A percentile compares a stretch with the other conserved stretches of the same genome.
phyloP scores from a whole-genome alignment of 495 filamentous ascomycete species.

The Hypoxylon crocopeplum region DNA sequence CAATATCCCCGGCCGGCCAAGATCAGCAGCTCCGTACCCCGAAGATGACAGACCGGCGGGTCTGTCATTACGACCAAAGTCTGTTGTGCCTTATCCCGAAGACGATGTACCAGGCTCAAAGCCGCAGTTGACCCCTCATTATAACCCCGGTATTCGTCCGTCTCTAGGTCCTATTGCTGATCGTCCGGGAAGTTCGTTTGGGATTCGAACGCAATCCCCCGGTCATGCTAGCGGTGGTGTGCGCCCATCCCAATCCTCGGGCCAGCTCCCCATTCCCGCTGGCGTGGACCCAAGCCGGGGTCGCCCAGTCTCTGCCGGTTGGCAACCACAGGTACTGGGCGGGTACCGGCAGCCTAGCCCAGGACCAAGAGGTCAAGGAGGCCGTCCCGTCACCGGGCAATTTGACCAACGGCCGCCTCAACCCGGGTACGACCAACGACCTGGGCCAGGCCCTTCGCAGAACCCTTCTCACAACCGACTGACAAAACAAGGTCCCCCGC shows the following conservation, averaged over 20 bases:
- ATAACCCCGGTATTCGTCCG: slow-evolving; percentile 46
- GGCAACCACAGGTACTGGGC: slow-evolving; percentile 52
- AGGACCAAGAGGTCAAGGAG: slow-evolving; percentile 34
- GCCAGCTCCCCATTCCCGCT: slow-evolving; percentile 41
- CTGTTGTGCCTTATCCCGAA: slow-evolving; percentile 60
- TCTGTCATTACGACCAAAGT: slow-evolving; percentile 43
- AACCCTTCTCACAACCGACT: slow-evolving; percentile 42
- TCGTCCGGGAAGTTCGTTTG: slow-evolving; percentile 71
- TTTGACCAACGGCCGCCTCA: slow-evolving; percentile 33
- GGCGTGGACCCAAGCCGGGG: slow-evolving; percentile 39
- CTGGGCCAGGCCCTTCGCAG: slow-evolving; percentile 18
- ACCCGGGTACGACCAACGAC: slow-evolving; percentile 30
- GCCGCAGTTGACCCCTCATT: slow-evolving; percentile 42
- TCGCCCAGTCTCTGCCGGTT: slow-evolving; percentile 44
- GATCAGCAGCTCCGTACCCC: slow-evolving; percentile 71
- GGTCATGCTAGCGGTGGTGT: slow-evolving; percentile 19
- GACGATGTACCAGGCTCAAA: slow-evolving; percentile 48
- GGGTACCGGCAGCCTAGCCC: slow-evolving; percentile 53
- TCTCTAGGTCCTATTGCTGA: slow-evolving; percentile 55
- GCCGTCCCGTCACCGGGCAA: slow-evolving; percentile 34
- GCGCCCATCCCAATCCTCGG: slow-evolving; percentile 24
- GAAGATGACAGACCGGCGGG: slow-evolving; percentile 60
- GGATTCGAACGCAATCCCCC: slow-evolving; percentile 57
- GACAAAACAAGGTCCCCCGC: slow-evolving; percentile 46
- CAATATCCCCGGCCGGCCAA: slow-evolving; percentile 51